Conservation (phyloP, 2,329 filamentous ascomycete species). For the Stagonosporopsis cucurbitacearum region DNA sequence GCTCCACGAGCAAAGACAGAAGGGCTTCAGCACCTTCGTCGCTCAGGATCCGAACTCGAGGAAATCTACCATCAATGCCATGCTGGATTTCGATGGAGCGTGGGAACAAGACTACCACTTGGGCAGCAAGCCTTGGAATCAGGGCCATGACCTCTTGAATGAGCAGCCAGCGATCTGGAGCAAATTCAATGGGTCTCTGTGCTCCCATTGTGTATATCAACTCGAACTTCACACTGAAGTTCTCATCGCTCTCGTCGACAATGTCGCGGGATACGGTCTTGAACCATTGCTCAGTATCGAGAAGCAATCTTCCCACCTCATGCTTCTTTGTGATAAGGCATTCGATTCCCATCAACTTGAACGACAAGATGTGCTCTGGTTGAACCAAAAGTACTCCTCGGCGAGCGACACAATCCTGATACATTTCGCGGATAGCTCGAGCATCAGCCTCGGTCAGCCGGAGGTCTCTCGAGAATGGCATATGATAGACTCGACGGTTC, state of each 20-base stretch:
- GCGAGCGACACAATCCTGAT: constrained; percentile 54
- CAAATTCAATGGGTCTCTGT: constrained; percentile 59
- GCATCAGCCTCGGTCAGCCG: constrained; percentile 44
- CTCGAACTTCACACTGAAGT: constrained; percentile 66
- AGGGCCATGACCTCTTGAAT: constrained; percentile 61
- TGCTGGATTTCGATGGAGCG: constrained; percentile 53
- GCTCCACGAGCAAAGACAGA: too few relatives aligned
- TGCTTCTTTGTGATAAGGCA: constrained; percentile 8
- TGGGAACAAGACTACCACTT: constrained; percentile 48
- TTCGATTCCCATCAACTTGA: constrained; percentile 68
- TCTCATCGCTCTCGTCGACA: constrained; percentile 71
- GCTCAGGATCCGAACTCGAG: constrained; percentile 58
- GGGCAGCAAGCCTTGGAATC: constrained; percentile 38
- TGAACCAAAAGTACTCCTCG: constrained; percentile 67
- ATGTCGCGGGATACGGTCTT: constrained; percentile 60
- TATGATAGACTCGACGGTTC: constrained; percentile 60
- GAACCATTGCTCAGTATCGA: constrained; percentile 55
- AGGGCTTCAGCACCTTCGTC: constrained; percentile 50
- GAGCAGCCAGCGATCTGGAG: constrained; percentile 63
- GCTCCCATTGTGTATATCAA: constrained; percentile 68
- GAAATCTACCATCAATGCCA: constrained; percentile 51
- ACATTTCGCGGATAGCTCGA: constrained; percentile 47
- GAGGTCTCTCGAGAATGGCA: constrained; percentile 65
- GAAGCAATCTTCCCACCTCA: constrained; percentile 44
- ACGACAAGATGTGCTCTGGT: constrained; percentile 69